Conservation (phyloP, 164 flowering plant genomes). For the Malania oleifera region DNA sequence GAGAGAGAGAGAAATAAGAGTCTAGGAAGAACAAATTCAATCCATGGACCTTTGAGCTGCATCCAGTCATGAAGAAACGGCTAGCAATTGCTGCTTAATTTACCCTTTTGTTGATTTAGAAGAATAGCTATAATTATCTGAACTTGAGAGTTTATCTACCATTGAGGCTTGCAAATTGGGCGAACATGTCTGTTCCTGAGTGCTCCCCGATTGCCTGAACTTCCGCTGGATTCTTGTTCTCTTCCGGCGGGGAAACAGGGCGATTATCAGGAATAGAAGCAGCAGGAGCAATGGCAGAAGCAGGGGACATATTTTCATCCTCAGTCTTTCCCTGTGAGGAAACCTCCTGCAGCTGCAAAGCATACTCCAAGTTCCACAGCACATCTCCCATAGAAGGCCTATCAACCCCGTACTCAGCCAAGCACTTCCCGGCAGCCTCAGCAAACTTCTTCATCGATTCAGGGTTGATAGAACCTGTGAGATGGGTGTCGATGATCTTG, state of each 20-base stretch:
- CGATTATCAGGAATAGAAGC: constrained; percentile 12
- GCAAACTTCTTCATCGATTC: constrained; percentile 63
- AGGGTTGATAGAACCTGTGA: constrained; percentile 36
- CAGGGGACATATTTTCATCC: constrained; percentile 13
- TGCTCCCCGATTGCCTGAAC: constrained; percentile 31
- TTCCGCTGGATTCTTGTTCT: constrained; percentile 23
- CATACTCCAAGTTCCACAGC: constrained; percentile 67
- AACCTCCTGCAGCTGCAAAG: constrained; percentile 63
- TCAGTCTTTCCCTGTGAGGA: constrained; percentile 36
- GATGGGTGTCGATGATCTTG: constrained; percentile 47
- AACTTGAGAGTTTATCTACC: constrained; percentile 34
- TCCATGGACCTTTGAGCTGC: neutral
- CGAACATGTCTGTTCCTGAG: constrained; percentile 44
- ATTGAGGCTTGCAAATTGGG: constrained; percentile 39
- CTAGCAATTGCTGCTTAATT: too few relatives aligned
- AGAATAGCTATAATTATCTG: neutral
- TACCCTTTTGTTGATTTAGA: too few relatives aligned
- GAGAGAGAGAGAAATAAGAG: neutral
- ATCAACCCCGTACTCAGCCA: constrained; percentile 55
- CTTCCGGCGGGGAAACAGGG: constrained; percentile 18
- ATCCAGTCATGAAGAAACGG: neutral
- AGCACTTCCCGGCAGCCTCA: constrained; percentile 68
- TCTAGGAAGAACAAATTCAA: too few relatives aligned
- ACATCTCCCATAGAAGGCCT: constrained; percentile 78
- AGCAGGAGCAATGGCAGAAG: constrained; percentile 3